phyloP scores from a whole-genome alignment of 2,329 filamentous ascomycete genomes.

The Penicillium sp. region DNA sequence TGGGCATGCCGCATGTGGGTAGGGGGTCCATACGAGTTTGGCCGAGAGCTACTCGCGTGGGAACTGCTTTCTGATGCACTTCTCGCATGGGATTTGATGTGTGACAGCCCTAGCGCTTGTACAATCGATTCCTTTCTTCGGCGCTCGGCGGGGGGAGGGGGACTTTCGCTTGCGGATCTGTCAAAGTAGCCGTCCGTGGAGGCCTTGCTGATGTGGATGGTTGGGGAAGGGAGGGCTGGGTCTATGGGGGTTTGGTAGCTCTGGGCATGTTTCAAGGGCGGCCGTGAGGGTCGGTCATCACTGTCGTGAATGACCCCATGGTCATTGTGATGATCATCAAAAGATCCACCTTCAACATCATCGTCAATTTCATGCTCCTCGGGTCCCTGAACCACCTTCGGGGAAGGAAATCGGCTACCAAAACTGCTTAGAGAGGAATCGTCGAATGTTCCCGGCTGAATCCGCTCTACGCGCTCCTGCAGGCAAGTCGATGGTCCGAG shows the following conservation, averaged over 20 bases:
- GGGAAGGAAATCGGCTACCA: constrained; percentile 29
- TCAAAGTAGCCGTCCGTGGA: constrained; percentile 23
- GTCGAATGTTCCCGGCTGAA: constrained; percentile 27
- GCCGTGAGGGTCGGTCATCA: constrained; percentile 15
- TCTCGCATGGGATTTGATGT: constrained; percentile 11
- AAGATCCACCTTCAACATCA: neutral
- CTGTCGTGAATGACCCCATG: constrained; percentile 1
- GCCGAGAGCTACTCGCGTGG: constrained; percentile 17
- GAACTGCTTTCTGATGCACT: constrained; percentile 20
- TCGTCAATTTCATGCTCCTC: constrained; percentile 8
- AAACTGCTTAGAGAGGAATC: constrained; percentile 36
- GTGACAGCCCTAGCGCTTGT: constrained; percentile 12
- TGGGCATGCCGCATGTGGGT: neutral
- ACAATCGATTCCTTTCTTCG: constrained; percentile 11
- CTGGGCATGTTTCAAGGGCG: constrained; percentile 24
- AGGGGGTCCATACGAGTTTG: constrained; percentile 17
- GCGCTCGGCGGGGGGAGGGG: constrained; percentile 13
- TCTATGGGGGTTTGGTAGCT: constrained; percentile 22
- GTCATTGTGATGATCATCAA: neutral
- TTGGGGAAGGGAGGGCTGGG: constrained; percentile 22
- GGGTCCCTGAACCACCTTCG: constrained; percentile 15
- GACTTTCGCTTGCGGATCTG: constrained; percentile 15
- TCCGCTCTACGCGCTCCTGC: constrained; percentile 51
- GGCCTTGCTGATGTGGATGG: constrained; percentile 34
- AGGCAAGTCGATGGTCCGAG: constrained; percentile 60